These are phyloP conservation scores for Tricholoma hemisulphureum DNA, from an alignment of 768 basidiomycete genomes.

Conservation along the genomic window DNA sequence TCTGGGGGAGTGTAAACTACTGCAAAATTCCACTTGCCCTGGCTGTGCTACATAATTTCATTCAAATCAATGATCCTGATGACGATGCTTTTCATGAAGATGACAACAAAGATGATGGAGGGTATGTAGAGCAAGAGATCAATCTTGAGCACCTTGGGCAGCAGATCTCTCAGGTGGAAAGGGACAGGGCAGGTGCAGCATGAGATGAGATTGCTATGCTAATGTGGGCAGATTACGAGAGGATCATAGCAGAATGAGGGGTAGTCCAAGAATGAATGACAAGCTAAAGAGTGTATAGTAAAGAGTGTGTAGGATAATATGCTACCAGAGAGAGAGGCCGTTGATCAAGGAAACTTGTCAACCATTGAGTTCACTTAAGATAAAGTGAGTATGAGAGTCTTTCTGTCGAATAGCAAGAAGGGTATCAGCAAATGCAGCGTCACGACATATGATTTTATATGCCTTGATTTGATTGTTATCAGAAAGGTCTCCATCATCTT, in stretches of 20 bases:
- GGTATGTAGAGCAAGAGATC: not conserved
- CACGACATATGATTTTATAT: slow-evolving; percentile 14
- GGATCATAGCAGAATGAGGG: not conserved
- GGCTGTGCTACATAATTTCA: slow-evolving; percentile 29
- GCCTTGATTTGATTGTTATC: slow-evolving; percentile 16
- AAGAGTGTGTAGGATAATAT: too few species aligned
- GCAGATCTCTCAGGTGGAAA: slow-evolving; percentile 18
- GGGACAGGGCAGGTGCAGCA: slow-evolving; percentile 11
- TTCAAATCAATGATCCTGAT: slow-evolving; percentile 20
- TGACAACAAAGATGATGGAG: not conserved
- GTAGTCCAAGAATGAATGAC: not conserved
- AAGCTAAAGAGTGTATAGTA: too few species aligned
- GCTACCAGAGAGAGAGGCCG: too few species aligned
- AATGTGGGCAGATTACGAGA: slow-evolving; percentile 14
- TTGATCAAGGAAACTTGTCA: slow-evolving; percentile 9
- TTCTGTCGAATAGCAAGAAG: slow-evolving; percentile 15
- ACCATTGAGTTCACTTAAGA: slow-evolving; percentile 7
- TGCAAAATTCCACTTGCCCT: slow-evolving; percentile 19
- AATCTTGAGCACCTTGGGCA: slow-evolving; percentile 7
- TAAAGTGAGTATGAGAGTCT: slow-evolving; percentile 10
- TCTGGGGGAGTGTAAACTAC: too few species aligned
- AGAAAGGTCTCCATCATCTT: slow-evolving; percentile 21
- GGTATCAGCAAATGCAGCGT: slow-evolving; percentile 16
- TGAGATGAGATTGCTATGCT: slow-evolving; percentile 11
- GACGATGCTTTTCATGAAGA: slow-evolving; percentile 6